These are phyloP conservation scores for Rhodotorula babjevae DNA, from an alignment of 768 basidiomycete species.

Conservation along the genomic window DNA sequence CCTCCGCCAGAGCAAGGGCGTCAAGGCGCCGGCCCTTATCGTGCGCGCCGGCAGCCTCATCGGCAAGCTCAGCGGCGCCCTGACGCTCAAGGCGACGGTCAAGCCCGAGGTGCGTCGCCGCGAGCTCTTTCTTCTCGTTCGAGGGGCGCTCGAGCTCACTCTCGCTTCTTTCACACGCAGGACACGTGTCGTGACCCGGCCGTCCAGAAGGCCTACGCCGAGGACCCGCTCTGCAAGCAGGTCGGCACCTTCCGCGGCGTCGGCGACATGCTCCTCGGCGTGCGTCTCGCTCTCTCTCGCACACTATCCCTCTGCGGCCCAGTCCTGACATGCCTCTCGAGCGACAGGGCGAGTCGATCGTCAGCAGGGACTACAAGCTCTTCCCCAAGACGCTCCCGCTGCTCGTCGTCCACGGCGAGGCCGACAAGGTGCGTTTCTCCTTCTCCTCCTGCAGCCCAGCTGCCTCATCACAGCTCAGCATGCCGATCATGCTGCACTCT, in stretches of 20 bases:
- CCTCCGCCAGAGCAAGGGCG: slow-evolving; percentile 20
- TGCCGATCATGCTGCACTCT: too few species aligned
- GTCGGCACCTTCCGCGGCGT: slow-evolving; percentile 34
- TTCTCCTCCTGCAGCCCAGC: too few species aligned
- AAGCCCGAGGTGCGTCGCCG: slow-evolving; percentile 21
- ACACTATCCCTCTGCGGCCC: too few species aligned
- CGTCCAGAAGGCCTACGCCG: slow-evolving; percentile 25
- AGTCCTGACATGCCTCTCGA: background rate
- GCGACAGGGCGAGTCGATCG: slow-evolving; percentile 25
- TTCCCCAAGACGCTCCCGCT: slow-evolving; percentile 34
- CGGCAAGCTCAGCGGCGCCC: slow-evolving; percentile 11
- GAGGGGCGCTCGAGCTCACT: too few species aligned
- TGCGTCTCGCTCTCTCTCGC: background rate
- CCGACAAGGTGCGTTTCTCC: slow-evolving; percentile 23
- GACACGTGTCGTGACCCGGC: slow-evolving; percentile 30
- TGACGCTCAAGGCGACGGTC: slow-evolving; percentile 23
- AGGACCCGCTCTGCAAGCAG: slow-evolving; percentile 40
- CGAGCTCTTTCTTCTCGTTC: too few species aligned
- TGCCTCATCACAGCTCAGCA: too few species aligned
- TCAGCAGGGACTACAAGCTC: slow-evolving; percentile 15
- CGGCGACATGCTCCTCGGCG: slow-evolving; percentile 36
- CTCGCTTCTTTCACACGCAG: background rate
- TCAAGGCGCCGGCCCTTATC: slow-evolving; percentile 5
- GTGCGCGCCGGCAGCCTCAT: slow-evolving; percentile 23
- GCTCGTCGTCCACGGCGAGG: slow-evolving; percentile 39